A percentile compares a stretch with the other conserved stretches of the same genome.
These are phyloP conservation scores for Begonia peltatifolia DNA, from an alignment of 306 rosid genomes.

Conservation along the genomic window DNA sequence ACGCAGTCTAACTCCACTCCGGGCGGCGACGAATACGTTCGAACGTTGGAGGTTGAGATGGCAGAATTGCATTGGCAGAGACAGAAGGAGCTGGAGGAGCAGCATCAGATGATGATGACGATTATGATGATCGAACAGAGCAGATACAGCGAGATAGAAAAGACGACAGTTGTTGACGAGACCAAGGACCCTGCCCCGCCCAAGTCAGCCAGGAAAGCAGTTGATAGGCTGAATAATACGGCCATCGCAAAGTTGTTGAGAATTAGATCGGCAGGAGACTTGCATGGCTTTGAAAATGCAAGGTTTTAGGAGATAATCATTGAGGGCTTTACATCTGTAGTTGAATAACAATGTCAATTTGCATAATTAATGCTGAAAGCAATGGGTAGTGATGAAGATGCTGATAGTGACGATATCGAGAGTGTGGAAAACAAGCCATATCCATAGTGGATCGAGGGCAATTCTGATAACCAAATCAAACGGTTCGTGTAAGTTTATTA, in stretches of 20 bases:
- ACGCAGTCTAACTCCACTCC: constrained; percentile 23
- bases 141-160: constrained; percentile 25
- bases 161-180: constrained; percentile 27
- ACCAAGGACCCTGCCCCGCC: constrained; percentile 80
- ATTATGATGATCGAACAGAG: constrained; percentile 32
- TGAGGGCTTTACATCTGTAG: no score
- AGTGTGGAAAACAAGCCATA: no score
- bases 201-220: constrained; percentile 74
- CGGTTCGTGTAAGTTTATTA: no score
- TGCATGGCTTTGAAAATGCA: no score
- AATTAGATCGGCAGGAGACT: no score
- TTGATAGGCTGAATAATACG: constrained; percentile 71
- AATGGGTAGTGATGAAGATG: no score
- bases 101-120: constrained; percentile 16
- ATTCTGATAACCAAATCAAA: no score
- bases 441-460: no score
- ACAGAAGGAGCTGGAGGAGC: constrained; percentile 29
- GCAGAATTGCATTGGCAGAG: constrained; percentile 57
- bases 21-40: constrained; percentile 28
- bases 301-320: no score
- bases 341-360: no score
- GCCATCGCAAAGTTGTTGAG: constrained; percentile 33
- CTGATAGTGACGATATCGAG: no score
- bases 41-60: constrained; percentile 53
- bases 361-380: no score